A percentile compares a stretch with the other conserved stretches of the same genome.
phyloP scores from a whole-genome alignment of 1,284 basidiomycete genomes.

The Rhodotorula sp. region DNA sequence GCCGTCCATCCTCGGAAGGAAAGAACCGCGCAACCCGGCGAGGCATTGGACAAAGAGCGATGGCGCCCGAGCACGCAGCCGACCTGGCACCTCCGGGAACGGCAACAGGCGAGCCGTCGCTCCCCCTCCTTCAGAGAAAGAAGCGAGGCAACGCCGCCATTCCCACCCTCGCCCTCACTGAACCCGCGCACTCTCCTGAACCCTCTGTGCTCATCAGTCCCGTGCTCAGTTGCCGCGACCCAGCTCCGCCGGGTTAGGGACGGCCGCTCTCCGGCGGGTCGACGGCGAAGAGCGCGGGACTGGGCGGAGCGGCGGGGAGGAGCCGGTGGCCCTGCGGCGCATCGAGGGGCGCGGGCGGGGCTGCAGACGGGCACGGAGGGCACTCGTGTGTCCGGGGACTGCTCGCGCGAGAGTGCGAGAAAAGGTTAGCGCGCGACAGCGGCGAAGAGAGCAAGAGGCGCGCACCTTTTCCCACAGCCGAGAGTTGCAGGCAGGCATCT shows the following conservation, averaged over 20 bases:
- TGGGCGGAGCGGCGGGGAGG: neutral
- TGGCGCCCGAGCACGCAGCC: constrained; percentile 10
- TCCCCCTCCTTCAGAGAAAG: neutral
- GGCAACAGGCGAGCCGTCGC: neutral
- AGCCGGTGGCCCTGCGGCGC: neutral
- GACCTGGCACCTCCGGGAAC: constrained; percentile 9
- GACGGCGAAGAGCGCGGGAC: neutral
- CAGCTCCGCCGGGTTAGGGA: constrained; percentile 24
- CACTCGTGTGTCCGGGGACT: constrained; percentile 30
- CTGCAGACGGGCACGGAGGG: neutral
- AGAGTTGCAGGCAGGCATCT: no score
- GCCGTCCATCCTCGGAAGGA: no score
- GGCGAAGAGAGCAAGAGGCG: neutral
- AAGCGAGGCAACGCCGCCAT: neutral
- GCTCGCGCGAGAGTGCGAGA: neutral
- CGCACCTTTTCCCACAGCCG: constrained; percentile 39
- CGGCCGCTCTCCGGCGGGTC: constrained; percentile 23
- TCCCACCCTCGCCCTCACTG: constrained; percentile 8
- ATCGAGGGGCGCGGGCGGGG: neutral
- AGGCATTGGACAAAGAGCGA: neutral
- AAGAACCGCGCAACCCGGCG: no score
- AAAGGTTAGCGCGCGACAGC: neutral
- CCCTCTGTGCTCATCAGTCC: neutral
- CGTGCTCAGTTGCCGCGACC: neutral
- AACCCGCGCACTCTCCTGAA: no score